Base-by-base conservation (phyloP, 768 basidiomycete genomes). In the Serendipita indica region DNA sequence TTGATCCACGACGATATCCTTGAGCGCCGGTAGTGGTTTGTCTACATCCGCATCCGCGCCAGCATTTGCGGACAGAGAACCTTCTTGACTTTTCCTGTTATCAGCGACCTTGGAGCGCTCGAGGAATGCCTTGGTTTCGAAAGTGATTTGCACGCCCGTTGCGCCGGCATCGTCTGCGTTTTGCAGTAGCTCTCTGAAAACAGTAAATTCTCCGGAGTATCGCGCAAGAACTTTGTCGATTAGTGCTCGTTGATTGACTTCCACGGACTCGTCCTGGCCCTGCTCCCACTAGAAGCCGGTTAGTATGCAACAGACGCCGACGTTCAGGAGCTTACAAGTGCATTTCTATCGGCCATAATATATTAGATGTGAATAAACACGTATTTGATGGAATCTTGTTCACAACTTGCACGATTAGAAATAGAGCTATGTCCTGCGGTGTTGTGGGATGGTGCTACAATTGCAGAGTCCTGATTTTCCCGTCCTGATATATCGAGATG, bases 211-310 rank as follows among this genome's bases (percentile, higher is more conserved):
- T 57, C 90, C 93, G 12, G 86, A 89, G 71, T 99, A 99, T 25
- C 94, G 77, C 7, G 94, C 91, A 20, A 99, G 80, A 22, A 98
- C 89, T 72, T 92, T 97, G 75, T 96, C 93, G 57, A 97, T 94
- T 60, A 96, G 74, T n/a, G 91, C 92, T 18, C 93, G 80, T 68
- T 94, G 93, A 69, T 94, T 94, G 45, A 94, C 92, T 70, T 93
- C 86, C 0, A 92, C 84, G 0, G 83, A 79, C 65, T 88, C 86
- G 65, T 88, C 86, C 63, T 82, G 75, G 16, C 86, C 86, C n/a
- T 65, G 70, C 25, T 68, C 71, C 77, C 77, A 78, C 77, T 78
- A 57, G 16, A n/a, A 43, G 41, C 41, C 35, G 18, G 35, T 10
- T 10, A 37, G 35, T 37, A n/a, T n/a, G n/a, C n/a, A n/a, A n/a